Evolutionary conservation across 768 basidiomycete species (phyloP).

Genomic region (Candolleomyces eurysporus): DNA sequence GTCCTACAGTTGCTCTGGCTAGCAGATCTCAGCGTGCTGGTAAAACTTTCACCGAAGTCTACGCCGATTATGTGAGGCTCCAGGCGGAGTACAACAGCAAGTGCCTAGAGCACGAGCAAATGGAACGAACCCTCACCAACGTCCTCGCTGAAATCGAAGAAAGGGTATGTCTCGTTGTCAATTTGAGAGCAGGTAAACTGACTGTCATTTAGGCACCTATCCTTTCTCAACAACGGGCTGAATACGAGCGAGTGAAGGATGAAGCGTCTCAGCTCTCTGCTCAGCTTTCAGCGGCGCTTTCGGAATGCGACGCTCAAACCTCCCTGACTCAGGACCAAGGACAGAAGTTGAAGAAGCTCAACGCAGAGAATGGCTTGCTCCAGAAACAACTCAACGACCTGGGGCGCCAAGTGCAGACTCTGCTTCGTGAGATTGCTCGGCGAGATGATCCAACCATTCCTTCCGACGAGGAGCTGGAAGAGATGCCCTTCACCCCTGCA

Average conservation of each 20-base stretch:
- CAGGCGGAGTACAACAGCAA: conserved; percentile 81
- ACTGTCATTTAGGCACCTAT: conserved; percentile 69
- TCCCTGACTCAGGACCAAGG: conserved; percentile 53
- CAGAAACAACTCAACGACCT: conserved; percentile 80
- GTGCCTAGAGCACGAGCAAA: conserved; percentile 77
- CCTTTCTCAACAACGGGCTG: conserved; percentile 83
- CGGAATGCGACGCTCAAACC: conserved; percentile 70
- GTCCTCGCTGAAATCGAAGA: conserved; percentile 91
- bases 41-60: conserved; percentile 93
- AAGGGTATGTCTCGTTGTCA: conserved; percentile 48
- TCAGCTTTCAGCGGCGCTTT: conserved; percentile 72
- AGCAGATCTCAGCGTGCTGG: conserved; percentile 77
- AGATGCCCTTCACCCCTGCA: conserved; percentile 37
- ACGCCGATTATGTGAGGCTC: conserved; percentile 83
- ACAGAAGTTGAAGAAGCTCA: conserved; percentile 59
- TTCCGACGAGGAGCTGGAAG: conserved; percentile 59
- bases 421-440: conserved; percentile 79
- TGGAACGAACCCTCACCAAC: conserved; percentile 76
- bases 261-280: conserved; percentile 80
- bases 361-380: conserved; percentile 63
- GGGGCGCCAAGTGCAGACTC: conserved; percentile 76
- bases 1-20: conserved; percentile 87
- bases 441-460: conserved; percentile 82
- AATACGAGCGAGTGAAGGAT: conserved; percentile 80
- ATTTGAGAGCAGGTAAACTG: background rate